phyloP scores from a whole-genome alignment of 306 rosid genomes.

The Trifolium fragiferum region DNA sequence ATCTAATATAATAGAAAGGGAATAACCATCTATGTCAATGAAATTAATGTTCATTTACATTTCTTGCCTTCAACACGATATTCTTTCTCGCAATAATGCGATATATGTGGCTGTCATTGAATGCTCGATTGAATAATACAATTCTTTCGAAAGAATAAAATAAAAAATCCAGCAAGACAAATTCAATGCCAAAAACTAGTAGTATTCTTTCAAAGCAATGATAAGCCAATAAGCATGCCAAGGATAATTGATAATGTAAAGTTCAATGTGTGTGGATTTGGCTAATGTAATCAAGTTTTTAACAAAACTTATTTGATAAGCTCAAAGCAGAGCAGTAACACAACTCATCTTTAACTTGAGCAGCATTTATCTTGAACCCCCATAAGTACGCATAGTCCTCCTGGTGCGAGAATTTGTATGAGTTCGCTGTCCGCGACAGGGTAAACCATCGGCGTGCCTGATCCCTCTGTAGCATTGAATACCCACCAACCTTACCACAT shows the following conservation, averaged over 20 bases:
- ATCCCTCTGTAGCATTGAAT: slow-evolving; percentile 69
- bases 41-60: slow-evolving; percentile 16
- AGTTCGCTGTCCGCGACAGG: slow-evolving; percentile 73
- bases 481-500: slow-evolving; percentile 53
- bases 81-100: neutral
- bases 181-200: slow-evolving; percentile 3
- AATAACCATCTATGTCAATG: neutral
- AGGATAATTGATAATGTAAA: slow-evolving; percentile 15
- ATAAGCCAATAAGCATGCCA: neutral
- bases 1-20: slow-evolving; percentile 29
- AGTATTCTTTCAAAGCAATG: slow-evolving; percentile 15
- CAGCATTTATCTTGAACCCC: slow-evolving; percentile 42
- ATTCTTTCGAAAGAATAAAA: neutral
- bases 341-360: slow-evolving; percentile 36
- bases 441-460: slow-evolving; percentile 57
- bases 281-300: neutral
- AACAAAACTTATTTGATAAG: slow-evolving; percentile 41
- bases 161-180: neutral
- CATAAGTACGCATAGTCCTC: slow-evolving; percentile 48
- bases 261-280: neutral
- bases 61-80: neutral
- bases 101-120: neutral
- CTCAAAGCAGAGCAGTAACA: slow-evolving; percentile 24
- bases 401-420: slow-evolving; percentile 68
- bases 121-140: neutral